Percentiles rank a stretch among this genome's conserved stretches.
These are phyloP conservation scores for Daldinia eschscholtzii DNA, from an alignment of 2,329 filamentous ascomycete species.

Conservation along the genomic window DNA sequence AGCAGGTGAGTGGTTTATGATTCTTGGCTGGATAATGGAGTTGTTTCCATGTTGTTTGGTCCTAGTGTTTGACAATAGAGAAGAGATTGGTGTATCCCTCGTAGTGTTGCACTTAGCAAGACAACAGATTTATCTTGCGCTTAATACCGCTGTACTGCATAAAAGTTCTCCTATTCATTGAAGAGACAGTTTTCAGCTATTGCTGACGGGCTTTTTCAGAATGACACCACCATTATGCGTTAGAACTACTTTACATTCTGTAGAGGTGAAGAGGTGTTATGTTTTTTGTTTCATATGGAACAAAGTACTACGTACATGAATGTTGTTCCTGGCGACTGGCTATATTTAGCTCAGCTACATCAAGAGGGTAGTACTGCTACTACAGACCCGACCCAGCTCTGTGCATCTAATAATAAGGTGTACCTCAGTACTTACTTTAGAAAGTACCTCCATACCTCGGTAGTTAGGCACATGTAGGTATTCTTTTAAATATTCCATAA, in stretches of 20 bases:
- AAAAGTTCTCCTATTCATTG: neutral
- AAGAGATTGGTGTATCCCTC: neutral
- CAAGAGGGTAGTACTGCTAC: neutral
- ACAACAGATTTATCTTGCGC: neutral
- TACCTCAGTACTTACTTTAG: neutral
- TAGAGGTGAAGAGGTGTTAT: neutral
- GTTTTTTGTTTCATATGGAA: constrained; percentile 6
- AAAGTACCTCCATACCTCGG: neutral
- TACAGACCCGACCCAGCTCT: neutral
- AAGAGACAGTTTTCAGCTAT: neutral
- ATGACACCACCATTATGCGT: neutral
- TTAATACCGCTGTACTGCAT: neutral
- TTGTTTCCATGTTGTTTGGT: too few relatives aligned
- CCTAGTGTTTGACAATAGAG: too few relatives aligned
- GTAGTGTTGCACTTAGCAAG: neutral
- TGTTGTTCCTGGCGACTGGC: constrained; percentile 10
- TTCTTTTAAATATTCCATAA: neutral
- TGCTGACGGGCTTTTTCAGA: neutral
- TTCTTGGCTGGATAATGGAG: too few relatives aligned
- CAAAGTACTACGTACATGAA: constrained; percentile 1
- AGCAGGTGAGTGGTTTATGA: too few relatives aligned
- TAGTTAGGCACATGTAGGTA: too few relatives aligned
- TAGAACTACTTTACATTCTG: neutral
- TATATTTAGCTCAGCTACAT: constrained; percentile 23
- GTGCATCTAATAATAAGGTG: neutral